Percentiles rank a stretch among this genome's conserved stretches.
Conservation (phyloP, 176 grass and related monocot species). For the Leersia perrieri region DNA sequence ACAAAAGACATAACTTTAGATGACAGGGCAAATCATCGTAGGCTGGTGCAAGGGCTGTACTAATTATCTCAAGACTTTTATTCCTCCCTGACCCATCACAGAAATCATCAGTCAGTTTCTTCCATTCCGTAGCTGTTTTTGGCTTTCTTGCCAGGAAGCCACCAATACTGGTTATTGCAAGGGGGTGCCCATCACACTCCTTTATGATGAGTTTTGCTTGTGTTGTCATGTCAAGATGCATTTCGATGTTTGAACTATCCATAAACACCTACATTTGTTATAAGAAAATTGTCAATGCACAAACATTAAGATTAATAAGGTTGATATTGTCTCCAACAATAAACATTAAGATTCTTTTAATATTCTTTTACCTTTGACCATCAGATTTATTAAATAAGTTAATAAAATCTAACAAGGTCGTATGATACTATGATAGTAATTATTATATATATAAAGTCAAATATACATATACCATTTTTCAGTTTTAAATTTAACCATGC, state of each 20-base stretch:
- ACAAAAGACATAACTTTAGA: conserved; percentile 27
- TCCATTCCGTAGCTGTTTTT: conserved; percentile 16
- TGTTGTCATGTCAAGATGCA: neutral
- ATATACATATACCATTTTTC: no score
- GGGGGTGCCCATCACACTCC: conserved; percentile 21
- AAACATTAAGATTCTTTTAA: no score
- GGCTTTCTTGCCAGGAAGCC: neutral
- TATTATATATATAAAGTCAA: no score
- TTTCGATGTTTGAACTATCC: neutral
- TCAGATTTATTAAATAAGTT: no score
- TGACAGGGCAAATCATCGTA: conserved; percentile 28
- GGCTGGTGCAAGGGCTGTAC: neutral
- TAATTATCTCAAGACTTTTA: neutral
- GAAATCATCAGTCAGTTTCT: neutral
- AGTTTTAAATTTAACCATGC: no score
- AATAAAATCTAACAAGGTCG: no score
- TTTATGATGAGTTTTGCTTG: conserved; percentile 13
- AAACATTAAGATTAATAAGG: no score
- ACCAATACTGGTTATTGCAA: conserved; percentile 32
- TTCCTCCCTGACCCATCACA: neutral
- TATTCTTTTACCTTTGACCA: no score
- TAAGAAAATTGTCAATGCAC: neutral
- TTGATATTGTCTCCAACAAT: no score
- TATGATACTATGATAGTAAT: no score
- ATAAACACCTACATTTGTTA: neutral